Evolutionary conservation across 371 early-diverging fungal genomes (phyloP), one percentile per base, ranked within the genome.

Genomic region (Syncephalastrum monosporum): DNA sequence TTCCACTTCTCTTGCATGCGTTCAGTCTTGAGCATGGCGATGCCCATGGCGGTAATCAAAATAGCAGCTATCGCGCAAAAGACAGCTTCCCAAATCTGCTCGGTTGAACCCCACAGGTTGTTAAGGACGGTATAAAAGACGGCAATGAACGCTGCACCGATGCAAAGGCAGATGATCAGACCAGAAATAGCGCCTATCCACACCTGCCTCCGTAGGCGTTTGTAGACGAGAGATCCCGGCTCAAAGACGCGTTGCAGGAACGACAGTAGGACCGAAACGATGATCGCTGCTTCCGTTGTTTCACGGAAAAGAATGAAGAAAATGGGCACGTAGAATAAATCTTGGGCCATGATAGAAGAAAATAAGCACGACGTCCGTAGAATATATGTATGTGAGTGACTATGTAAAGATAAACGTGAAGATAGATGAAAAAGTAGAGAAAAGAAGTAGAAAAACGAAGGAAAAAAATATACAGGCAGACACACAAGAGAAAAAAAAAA

Each of bases 241-340:
- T 65, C 56, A 58, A 88, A 81, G 58, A 86, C 71, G 65, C 82
- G 84, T 45, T 67, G 67, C 60, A 89, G 60, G 67, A 92, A 90
- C 2, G 92, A 72, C 45, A 91, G 72, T 21, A 93, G 69, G 46
- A 93, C 90, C 16, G 91, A 88, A 50, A 93, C 74, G 58, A 94
- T 86, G 58, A 94, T 83, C 38, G 90, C 85, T 12, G 89, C 90
- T 61, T 75, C 75, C 13, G 67, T 64, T 7, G 92, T 88, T 80
- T 93, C 94, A 55, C 94, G 82, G 61, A 91, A 87, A 55, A 93
- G 61, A 52, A 93, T 88, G 62, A 94, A 91, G 73, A 90, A 94
- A 58, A 91, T 81, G 3, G 93, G 89, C 6, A 91, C 79, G 43
- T 87, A 83, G 64, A 91, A 92, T 21, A 86, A 67, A 59, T 79